These are phyloP conservation scores for Brasenia schreberi DNA, from an alignment of 164 flowering plant species.

Conservation along the genomic window DNA sequence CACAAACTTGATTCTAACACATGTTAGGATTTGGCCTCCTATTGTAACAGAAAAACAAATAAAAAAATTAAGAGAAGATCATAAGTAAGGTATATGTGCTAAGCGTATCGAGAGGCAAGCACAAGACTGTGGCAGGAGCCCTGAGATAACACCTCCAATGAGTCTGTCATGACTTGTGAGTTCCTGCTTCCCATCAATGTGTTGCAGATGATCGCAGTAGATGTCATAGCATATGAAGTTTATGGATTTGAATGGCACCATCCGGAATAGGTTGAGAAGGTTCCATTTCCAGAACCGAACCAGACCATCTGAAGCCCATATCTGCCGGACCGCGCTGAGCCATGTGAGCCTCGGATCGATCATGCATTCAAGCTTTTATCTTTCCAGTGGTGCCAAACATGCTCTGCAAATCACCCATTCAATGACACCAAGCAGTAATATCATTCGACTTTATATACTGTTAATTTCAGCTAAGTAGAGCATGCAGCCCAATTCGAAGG, in stretches of 20 bases:
- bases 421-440: no score
- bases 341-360: conserved; percentile 5
- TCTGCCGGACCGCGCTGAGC: conserved; percentile 3
- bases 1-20: no score
- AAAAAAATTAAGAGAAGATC: not conserved
- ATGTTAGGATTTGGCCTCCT: no score
- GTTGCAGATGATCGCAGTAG: conserved; percentile 9
- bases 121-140: conserved; percentile 9
- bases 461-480: no score
- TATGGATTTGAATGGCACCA: conserved; percentile 14
- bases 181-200: conserved; percentile 1
- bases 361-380: conserved; percentile 13
- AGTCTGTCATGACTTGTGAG: conserved; percentile 9
- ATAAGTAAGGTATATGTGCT: not conserved
- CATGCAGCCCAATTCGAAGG: no score
- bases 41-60: no score
- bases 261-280: conserved; percentile 12
- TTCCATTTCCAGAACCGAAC: conserved; percentile 12
- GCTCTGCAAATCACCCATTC: conserved; percentile 2
- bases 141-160: conserved; percentile 10
- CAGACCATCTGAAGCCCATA: conserved; percentile 9
- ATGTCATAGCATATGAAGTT: conserved; percentile 12
- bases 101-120: conserved; percentile 11
- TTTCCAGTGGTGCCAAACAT: conserved; percentile 9
- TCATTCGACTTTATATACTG: no score